These are phyloP conservation scores for Filobasidium floriforme DNA, from an alignment of 768 basidiomycete species.

Conservation along the genomic window DNA sequence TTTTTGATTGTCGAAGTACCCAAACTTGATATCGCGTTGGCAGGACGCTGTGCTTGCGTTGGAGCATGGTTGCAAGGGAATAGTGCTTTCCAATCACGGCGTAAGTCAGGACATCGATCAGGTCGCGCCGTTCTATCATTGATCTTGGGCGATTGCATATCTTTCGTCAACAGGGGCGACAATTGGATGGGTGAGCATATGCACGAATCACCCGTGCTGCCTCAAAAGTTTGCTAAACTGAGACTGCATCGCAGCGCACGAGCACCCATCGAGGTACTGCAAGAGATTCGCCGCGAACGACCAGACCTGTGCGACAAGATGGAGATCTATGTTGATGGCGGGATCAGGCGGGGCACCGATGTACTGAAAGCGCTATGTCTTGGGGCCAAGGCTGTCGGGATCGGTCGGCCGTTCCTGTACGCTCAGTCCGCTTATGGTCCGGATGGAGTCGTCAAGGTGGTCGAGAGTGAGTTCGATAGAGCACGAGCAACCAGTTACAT, in stretches of 20 bases:
- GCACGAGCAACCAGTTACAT: not conserved
- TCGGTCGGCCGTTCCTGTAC: constrained; percentile 79
- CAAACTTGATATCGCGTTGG: not conserved
- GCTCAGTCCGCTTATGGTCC: constrained; percentile 46
- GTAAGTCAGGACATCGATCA: constrained; percentile 8
- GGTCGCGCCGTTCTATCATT: not conserved
- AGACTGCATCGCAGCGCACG: constrained; percentile 52
- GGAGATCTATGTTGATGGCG: constrained; percentile 51
- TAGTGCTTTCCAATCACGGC: constrained; percentile 47
- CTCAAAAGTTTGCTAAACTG: not conserved
- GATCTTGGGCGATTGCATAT: constrained; percentile 5
- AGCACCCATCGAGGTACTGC: constrained; percentile 59
- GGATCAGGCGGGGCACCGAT: constrained; percentile 51
- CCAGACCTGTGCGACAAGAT: constrained; percentile 47
- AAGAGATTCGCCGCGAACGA: constrained; percentile 47
- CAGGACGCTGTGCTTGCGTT: constrained; percentile 44
- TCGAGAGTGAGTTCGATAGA: constrained; percentile 27
- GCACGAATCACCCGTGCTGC: not conserved
- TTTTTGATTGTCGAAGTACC: not conserved
- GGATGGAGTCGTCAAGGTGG: constrained; percentile 34
- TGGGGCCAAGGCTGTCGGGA: constrained; percentile 75
- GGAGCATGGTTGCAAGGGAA: constrained; percentile 47
- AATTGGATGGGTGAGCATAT: constrained; percentile 54
- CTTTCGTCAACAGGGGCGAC: constrained; percentile 51
- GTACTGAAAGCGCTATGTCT: constrained; percentile 49